phyloP scores from a whole-genome alignment of 2,329 filamentous ascomycete species.

The Colletotrichum tropicicola region DNA sequence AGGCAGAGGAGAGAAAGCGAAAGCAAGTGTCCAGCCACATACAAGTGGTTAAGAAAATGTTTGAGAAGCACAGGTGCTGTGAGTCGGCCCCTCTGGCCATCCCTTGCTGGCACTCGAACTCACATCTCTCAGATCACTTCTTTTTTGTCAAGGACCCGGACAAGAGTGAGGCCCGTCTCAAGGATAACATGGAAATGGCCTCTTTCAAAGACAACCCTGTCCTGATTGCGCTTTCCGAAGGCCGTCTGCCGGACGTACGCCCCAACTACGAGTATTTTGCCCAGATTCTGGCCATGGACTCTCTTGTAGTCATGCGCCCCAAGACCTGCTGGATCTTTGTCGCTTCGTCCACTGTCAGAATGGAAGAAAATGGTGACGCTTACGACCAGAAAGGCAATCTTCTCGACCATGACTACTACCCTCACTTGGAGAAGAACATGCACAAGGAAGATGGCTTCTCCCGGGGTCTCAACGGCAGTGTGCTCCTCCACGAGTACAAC shows the following conservation, averaged over 20 bases:
- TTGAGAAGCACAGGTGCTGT: conserved; percentile 71
- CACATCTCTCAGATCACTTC: conserved; percentile 58
- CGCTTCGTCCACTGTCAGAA: conserved; percentile 59
- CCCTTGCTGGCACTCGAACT: too few relatives aligned
- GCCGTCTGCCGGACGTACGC: conserved; percentile 64
- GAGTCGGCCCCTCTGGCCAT: conserved; percentile 47
- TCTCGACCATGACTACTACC: conserved; percentile 59
- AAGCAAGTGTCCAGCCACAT: conserved; percentile 78
- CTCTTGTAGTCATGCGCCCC: conserved; percentile 61
- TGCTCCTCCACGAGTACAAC: conserved; percentile 68
- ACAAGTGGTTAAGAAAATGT: conserved; percentile 75
- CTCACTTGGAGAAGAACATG: conserved; percentile 64
- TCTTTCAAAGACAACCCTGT: conserved; percentile 73
- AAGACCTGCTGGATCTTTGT: conserved; percentile 69
- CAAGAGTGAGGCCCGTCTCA: conserved; percentile 61
- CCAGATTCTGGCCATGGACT: conserved; percentile 62
- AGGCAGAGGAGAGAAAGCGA: conserved; percentile 59
- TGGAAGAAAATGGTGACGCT: conserved; percentile 54
- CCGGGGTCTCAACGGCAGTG: conserved; percentile 56
- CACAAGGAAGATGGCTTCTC: conserved; percentile 61
- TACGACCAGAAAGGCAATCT: conserved; percentile 53
- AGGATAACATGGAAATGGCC: conserved; percentile 51
- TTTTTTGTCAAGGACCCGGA: conserved; percentile 64
- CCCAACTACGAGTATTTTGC: conserved; percentile 71
- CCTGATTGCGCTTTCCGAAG: conserved; percentile 67